Conservation (phyloP, 139 green algal genomes). For the Pycnococcus provasolii region DNA sequence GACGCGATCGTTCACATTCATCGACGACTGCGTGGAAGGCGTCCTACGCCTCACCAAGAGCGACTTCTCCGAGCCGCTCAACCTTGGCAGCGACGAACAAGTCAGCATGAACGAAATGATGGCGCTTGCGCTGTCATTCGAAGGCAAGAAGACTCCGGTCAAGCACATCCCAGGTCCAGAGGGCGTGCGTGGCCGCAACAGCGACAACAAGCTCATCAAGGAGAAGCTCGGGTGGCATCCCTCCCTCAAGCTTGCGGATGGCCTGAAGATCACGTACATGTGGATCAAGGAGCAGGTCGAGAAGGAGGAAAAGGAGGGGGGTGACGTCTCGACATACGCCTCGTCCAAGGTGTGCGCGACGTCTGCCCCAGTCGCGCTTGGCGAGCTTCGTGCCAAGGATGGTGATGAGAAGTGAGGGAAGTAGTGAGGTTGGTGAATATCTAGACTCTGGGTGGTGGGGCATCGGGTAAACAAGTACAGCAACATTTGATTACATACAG, state of each 20-base stretch:
- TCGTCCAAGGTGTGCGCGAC: slow-evolving; percentile 73
- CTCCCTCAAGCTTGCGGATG: slow-evolving; percentile 64
- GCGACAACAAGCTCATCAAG: slow-evolving; percentile 45
- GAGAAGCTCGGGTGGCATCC: slow-evolving; percentile 97
- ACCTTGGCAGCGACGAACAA: slow-evolving; percentile 92
- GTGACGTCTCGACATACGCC: slow-evolving; percentile 38
- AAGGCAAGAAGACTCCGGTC: slow-evolving; percentile 67
- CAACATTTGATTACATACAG: too few relatives aligned
- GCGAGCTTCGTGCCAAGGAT: slow-evolving; percentile 73
- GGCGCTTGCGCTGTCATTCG: slow-evolving; percentile 46
- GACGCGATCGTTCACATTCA: slow-evolving; percentile 97
- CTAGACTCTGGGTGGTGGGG: too few relatives aligned
- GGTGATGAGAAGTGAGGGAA: slow-evolving; percentile 42
- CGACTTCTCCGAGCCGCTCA: slow-evolving; percentile 91
- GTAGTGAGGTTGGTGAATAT: too few relatives aligned
- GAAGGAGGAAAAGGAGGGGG: slow-evolving; percentile 37
- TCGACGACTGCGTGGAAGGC: slow-evolving; percentile 99
- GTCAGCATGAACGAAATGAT: slow-evolving; percentile 60
- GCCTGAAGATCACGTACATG: slow-evolving; percentile 41
- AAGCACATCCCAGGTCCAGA: slow-evolving; percentile 96
- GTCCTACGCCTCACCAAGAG: slow-evolving; percentile 91
- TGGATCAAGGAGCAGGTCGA: slow-evolving; percentile 47
- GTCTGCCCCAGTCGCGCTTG: slow-evolving; percentile 71
- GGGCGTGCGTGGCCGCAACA: slow-evolving; percentile 95
- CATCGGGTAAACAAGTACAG: too few relatives aligned